A percentile compares a stretch with the other conserved stretches of the same genome.
Conservation (phyloP, 2,329 filamentous ascomycete species). For the Aspergillus amoenus region DNA sequence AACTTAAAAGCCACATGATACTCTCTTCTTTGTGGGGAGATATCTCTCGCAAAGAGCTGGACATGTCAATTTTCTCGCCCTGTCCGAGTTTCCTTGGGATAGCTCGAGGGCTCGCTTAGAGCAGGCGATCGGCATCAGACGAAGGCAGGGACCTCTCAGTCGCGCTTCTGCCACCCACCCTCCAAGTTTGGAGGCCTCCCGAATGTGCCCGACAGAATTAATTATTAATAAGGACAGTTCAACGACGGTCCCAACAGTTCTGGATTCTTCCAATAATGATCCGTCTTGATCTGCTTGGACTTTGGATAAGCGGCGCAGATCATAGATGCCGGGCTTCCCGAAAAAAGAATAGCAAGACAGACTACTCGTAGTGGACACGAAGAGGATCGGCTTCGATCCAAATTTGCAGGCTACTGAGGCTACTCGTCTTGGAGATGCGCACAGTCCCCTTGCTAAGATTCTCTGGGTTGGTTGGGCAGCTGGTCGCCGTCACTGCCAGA, state of each 20-base stretch:
- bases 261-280: background rate
- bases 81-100: background rate
- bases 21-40: background rate
- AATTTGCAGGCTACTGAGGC: constrained; percentile 10
- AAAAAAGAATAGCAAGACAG: background rate
- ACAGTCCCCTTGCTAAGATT: constrained; percentile 18
- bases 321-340: background rate
- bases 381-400: background rate
- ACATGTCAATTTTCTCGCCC: background rate
- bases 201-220: background rate
- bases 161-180: background rate
- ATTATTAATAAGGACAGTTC: background rate
- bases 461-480: constrained; percentile 10
- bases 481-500: constrained; percentile 12
- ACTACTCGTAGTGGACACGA: background rate
- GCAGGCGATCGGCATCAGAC: background rate
- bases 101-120: background rate
- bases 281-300: background rate
- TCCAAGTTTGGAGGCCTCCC: background rate
- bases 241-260: background rate
- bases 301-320: background rate
- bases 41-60: background rate
- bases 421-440: constrained; percentile 10
- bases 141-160: background rate
- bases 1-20: constrained; percentile 9